phyloP scores from a whole-genome alignment of 2,329 filamentous ascomycete species.

The Colletotrichum aenigma region DNA sequence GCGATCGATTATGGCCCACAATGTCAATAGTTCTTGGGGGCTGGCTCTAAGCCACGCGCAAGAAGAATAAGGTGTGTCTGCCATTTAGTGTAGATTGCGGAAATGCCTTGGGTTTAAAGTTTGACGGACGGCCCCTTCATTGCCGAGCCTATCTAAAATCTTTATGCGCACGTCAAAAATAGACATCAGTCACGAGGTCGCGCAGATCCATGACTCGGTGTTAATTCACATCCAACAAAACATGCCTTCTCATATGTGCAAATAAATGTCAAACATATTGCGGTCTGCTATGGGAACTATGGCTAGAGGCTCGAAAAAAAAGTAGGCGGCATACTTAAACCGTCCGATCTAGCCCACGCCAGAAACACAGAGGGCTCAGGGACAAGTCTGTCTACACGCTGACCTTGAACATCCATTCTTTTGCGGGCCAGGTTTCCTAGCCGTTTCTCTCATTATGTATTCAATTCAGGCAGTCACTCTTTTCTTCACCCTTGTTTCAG shows the following conservation, averaged over 20 bases:
- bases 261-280: background rate
- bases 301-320: background rate
- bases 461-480: background rate
- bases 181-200: background rate
- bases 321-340: background rate
- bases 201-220: background rate
- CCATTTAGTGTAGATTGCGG: background rate
- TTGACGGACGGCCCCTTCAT: background rate
- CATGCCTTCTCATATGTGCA: background rate
- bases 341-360: background rate
- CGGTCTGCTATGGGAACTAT: background rate
- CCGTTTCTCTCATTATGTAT: background rate
- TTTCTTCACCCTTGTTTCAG: background rate
- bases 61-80: background rate
- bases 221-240: background rate
- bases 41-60: background rate
- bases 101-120: background rate
- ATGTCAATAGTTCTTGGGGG: background rate
- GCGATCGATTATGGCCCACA: background rate
- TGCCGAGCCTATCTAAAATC: background rate
- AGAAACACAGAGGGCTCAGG: background rate
- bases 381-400: background rate
- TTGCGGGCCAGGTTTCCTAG: background rate
- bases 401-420: background rate
- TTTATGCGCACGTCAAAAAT: background rate